Evolutionary conservation across 2,329 filamentous ascomycete species (phyloP), one percentile per base, ranked within the genome.

Genomic region (Dryadomyces quercivorus): DNA sequence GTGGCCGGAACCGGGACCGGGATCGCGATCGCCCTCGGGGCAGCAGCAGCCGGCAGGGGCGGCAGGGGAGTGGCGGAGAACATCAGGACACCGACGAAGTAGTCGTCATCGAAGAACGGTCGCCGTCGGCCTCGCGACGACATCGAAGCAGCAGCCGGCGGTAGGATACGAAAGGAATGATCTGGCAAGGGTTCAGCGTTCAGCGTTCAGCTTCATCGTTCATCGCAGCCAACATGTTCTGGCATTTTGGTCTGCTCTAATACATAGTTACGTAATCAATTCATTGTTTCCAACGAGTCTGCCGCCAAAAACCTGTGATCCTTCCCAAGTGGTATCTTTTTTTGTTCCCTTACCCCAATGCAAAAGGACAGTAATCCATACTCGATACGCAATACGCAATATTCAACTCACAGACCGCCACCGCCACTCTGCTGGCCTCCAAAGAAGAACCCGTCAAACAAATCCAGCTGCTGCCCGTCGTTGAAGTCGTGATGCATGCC

Each of bases 361-460:
- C 42, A 44, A 20, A n/a, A 26, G 10, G 44, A 15, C 20, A 26
- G 20, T n/a, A 22, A 15, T 44, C 16, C 10, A 15, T 44, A 31
- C 26, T 31, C 8, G 26, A 31, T 31, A 31, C 26, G 26, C 8
- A 31, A 15, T 42, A n/a, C 20, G 5, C 44, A 22, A 9, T 13
- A 8, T n/a, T 21, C 21, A 13, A 8, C 5, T 21, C 21, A 13
- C 13, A 18, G 20, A 12, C 49, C 50, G n/a, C 57, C 52, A 36
- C 44, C 55, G 3, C 59, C 64, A 12, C 69, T 66, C 58, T 70
- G 71, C 59, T 76, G 75, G 0, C 76, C 77, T 1, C 83, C 82
- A 64, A 86, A 86, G 70, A 86, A 86, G 64, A 88, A 88, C 0
- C 81, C 81, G 63, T 87, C 84, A 66, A 88, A 87, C 0, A 84